phyloP scores from a whole-genome alignment of 2,329 filamentous ascomycete genomes.

The Colletotrichum eremochloae region DNA sequence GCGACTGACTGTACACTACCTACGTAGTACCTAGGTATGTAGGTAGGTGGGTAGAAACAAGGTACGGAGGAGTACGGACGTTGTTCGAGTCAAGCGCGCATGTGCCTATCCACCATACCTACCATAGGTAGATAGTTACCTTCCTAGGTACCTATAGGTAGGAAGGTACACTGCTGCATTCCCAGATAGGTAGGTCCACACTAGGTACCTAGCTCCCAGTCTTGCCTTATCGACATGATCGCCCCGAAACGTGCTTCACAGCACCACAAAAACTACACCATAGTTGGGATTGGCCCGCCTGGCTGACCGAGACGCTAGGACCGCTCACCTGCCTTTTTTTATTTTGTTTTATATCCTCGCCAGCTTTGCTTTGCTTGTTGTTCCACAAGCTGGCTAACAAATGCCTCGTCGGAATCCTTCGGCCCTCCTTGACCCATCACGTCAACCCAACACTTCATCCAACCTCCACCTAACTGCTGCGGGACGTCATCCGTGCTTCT shows the following conservation, averaged over 20 bases:
- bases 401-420: constrained; percentile 35
- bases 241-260: constrained; percentile 1
- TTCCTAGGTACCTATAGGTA: neutral
- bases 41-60: neutral
- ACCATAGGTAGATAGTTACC: neutral
- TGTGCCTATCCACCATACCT: neutral
- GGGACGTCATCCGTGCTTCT: constrained; percentile 13
- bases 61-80: neutral
- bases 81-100: constrained; percentile 2
- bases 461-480: constrained; percentile 24
- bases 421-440: constrained; percentile 24
- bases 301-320: constrained; percentile 9
- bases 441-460: constrained; percentile 11
- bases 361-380: neutral
- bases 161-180: neutral
- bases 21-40: neutral
- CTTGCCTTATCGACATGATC: neutral
- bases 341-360: neutral
- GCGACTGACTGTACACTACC: neutral
- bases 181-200: too few relatives aligned
- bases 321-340: constrained; percentile 7
- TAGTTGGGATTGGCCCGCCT: neutral
- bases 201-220: neutral
- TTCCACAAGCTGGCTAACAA: constrained; percentile 19
- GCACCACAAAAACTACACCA: neutral